Evolutionary conservation across 495 filamentous ascomycete genomes (phyloP), one percentile per base, ranked within the genome.

Genomic region (Cercophora samala): DNA sequence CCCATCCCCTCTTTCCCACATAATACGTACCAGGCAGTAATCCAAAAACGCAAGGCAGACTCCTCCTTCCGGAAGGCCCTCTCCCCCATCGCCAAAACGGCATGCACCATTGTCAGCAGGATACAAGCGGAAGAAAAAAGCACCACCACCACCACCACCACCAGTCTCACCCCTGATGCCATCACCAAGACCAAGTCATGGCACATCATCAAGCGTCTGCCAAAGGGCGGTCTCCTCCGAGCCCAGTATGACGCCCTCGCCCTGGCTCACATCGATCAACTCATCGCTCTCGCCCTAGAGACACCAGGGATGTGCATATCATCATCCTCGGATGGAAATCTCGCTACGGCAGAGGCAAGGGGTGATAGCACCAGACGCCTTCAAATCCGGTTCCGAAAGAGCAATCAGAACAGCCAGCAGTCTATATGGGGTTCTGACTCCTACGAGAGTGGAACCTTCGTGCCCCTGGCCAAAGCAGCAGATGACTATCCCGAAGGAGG

Each of bases 241-340:
- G 90, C 92, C 6, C 92, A 97, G 78, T 76, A 95, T 63, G 90
- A 95, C 74, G 91, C 92, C 67, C 94, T 96, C 89, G 90, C 95
- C 60, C 91, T 97, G 72, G 15, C 9, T 3, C 5, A 46, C 13
- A 83, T 91, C 58, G 89, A 91, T 66, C 94, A 86, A 77, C 77
- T 97, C 3, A 80, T 96, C 52, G 83, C 87, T 17, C 81, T 89
- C 67, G 86, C 89, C 2, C 81, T 97, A 37, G 80, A 82, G 4
- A 94, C 90, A 0, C 83, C 87, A 0, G 93, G 93, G 0, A 90
- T 98, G 68, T 86, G 89, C 73, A 84, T 98, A 26, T 79, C 79
- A 26, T 79, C 79, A 11, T 71, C 69, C 21, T 82, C 87, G 5
- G 74, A 85, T 18, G 58, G 23, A 24, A 79, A 88, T 1, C 80